A percentile compares a stretch with the other conserved stretches of the same genome.
phyloP scores from a whole-genome alignment of 2,329 filamentous ascomycete genomes.

The Scedosporium apiospermum region DNA sequence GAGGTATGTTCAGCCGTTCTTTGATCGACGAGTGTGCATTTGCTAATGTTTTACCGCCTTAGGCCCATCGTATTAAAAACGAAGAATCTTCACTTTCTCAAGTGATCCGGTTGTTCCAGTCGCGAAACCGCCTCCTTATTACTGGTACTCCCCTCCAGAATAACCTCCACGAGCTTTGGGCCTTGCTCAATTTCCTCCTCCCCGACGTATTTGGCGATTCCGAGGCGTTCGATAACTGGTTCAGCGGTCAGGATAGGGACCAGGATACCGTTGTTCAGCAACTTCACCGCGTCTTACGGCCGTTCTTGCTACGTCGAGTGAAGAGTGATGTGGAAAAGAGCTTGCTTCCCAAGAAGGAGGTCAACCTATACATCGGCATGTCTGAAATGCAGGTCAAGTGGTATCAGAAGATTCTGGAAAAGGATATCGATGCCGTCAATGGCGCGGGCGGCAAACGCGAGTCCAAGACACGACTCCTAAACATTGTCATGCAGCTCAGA shows the following conservation, averaged over 20 bases:
- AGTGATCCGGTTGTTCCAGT: conserved; percentile 93
- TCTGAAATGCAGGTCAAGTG: conserved; percentile 98
- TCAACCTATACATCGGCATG: conserved; percentile 97
- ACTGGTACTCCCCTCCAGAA: conserved; percentile 96
- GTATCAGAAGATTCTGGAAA: conserved; percentile 98
- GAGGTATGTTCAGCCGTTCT: conserved; percentile 36
- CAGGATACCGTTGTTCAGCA: conserved; percentile 95
- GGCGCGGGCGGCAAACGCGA: conserved; percentile 93
- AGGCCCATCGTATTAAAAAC: conserved; percentile 95
- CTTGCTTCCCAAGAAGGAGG: conserved; percentile 89
- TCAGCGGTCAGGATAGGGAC: conserved; percentile 79
- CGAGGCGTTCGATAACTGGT: conserved; percentile 97
- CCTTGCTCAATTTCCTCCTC: conserved; percentile 91
- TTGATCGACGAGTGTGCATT: neutral
- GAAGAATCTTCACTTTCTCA: conserved; percentile 95
- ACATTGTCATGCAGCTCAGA: conserved; percentile 98
- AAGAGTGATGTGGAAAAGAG: conserved; percentile 99
- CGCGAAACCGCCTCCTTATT: conserved; percentile 87
- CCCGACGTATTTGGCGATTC: conserved; percentile 96
- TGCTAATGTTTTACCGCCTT: conserved; percentile 4
- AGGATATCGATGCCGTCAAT: conserved; percentile 98
- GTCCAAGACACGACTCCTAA: conserved; percentile 91
- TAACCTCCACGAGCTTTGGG: conserved; percentile 97
- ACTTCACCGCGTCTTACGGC: conserved; percentile 82
- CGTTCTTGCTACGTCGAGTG: conserved; percentile 89